A percentile compares a stretch with the other conserved stretches of the same genome.
Evolutionary conservation across 768 basidiomycete genomes (phyloP).

Genomic region (Boletus barrowsii): DNA sequence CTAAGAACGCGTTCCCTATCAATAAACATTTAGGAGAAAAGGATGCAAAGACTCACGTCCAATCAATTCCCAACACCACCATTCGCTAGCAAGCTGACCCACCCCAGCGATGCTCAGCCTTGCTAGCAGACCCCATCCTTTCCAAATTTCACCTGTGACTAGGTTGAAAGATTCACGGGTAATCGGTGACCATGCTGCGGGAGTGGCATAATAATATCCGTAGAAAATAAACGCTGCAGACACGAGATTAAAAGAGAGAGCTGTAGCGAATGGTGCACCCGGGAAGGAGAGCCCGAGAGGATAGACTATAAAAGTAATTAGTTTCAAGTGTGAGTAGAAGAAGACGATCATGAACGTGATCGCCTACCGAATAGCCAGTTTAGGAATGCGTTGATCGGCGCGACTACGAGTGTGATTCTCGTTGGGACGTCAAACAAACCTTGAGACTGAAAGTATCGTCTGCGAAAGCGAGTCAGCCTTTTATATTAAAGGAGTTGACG

Average conservation of each 20-base stretch:
- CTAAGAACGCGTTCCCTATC: slow-evolving; percentile 22
- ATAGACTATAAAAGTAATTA: slow-evolving; percentile 23
- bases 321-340: not conserved
- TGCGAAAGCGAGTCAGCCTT: slow-evolving; percentile 8
- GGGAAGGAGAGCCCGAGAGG: slow-evolving; percentile 81
- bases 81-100: slow-evolving; percentile 80
- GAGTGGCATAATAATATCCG: slow-evolving; percentile 56
- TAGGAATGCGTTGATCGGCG: slow-evolving; percentile 80
- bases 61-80: slow-evolving; percentile 96
- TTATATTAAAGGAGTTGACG: not conserved
- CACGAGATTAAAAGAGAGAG: slow-evolving; percentile 87
- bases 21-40: not conserved
- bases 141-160: slow-evolving; percentile 59
- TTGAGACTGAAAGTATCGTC: slow-evolving; percentile 72
- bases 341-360: not conserved
- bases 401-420: slow-evolving; percentile 73
- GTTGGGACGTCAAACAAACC: slow-evolving; percentile 85
- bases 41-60: slow-evolving; percentile 35
- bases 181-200: slow-evolving; percentile 70
- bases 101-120: slow-evolving; percentile 82
- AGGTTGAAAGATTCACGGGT: slow-evolving; percentile 37
- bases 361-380: slow-evolving; percentile 81
- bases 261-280: slow-evolving; percentile 89
- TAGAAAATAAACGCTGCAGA: slow-evolving; percentile 59
- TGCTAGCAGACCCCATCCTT: slow-evolving; percentile 62